phyloP scores from a whole-genome alignment of 2,329 filamentous ascomycete species.

The Ceratocystiopsis sp. region DNA sequence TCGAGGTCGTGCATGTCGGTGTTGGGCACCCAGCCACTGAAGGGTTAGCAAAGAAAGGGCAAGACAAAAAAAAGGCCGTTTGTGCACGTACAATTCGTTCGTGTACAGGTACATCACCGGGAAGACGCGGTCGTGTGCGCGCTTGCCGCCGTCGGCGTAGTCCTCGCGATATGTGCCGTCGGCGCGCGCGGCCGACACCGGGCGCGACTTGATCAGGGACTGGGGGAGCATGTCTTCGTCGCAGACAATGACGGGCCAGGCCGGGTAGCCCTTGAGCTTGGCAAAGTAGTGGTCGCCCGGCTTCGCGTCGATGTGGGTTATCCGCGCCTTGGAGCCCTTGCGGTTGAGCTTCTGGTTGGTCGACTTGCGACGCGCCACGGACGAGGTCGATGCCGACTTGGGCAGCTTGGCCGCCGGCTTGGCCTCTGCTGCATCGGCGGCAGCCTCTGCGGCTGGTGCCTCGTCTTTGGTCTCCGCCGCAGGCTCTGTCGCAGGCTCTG shows the following conservation, averaged over 20 bases:
- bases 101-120: constrained; percentile 90
- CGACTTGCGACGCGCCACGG: constrained; percentile 56
- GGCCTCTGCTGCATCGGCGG: constrained; percentile 16
- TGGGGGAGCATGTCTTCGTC: constrained; percentile 87
- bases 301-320: constrained; percentile 61
- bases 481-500: constrained; percentile 9
- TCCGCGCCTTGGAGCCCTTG: constrained; percentile 62
- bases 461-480: constrained; percentile 23
- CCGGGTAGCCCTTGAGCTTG: constrained; percentile 83
- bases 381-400: constrained; percentile 10
- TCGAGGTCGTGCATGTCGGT: constrained; percentile 65
- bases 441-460: constrained; percentile 16
- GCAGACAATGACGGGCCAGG: constrained; percentile 88
- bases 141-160: constrained; percentile 76
- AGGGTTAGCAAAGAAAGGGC: background rate
- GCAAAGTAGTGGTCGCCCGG: constrained; percentile 87
- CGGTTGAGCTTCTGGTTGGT: constrained; percentile 64
- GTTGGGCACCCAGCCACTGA: constrained; percentile 82
- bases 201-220: constrained; percentile 57
- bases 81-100: constrained; percentile 78
- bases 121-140: constrained; percentile 69
- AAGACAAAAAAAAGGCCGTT: constrained; percentile 1
- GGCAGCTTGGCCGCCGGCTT: constrained; percentile 15
- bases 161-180: constrained; percentile 82
- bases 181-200: constrained; percentile 62